Base-by-base conservation (phyloP, 1,284 basidiomycete species). In the Moesziomyces aphidis region DNA sequence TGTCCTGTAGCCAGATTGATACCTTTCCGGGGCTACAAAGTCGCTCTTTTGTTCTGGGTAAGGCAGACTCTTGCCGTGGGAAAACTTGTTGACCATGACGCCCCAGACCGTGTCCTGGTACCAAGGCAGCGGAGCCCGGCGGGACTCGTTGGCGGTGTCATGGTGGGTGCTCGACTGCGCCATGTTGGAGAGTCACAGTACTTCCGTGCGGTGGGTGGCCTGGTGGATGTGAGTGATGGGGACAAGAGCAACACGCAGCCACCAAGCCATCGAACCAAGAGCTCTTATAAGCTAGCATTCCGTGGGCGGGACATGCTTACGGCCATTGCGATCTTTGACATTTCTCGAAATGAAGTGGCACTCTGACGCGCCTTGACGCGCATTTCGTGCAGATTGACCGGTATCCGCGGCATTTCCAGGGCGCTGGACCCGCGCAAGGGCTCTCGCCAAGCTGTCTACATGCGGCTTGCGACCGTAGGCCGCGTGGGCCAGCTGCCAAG, bases 51-150 rank as follows among this genome's bases (percentile, higher is more conserved):
- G 58, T 44, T 78, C 77, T 0, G 73, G 70, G 45, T 45, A 71
- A 1, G 53, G 61, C 0, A 76, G 31, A 0, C n/a, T 4, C 42
- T 72, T 71, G 13, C 73, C 70, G n/a, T 69, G 68, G 22, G 67
- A 45, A 5, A 67, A 24, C 26, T 50, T 61, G 63, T 77, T 63
- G 45, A 70, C 13, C 11, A 74, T 10, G 17, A 53, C n/a, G 19
- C 56, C 71, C 50, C 64, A 66, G 31, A 64, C 31, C 5, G 74
- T 73, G 11, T 77, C 74, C 24, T 68, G 62, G 43, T 73, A 76
- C 73, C 70, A 73, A 3, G 64, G 64, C 7, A 73, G 55, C 0
- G n/a, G 21, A 50, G 67, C 67, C 0, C 55, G 57, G 0, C 54
- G 60, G 4, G 61, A 15, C 23, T 64, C 55, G n/a, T 73, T 53